Evolutionary conservation across 2,329 filamentous ascomycete species (phyloP).

Genomic region (Beauveria sp.): DNA sequence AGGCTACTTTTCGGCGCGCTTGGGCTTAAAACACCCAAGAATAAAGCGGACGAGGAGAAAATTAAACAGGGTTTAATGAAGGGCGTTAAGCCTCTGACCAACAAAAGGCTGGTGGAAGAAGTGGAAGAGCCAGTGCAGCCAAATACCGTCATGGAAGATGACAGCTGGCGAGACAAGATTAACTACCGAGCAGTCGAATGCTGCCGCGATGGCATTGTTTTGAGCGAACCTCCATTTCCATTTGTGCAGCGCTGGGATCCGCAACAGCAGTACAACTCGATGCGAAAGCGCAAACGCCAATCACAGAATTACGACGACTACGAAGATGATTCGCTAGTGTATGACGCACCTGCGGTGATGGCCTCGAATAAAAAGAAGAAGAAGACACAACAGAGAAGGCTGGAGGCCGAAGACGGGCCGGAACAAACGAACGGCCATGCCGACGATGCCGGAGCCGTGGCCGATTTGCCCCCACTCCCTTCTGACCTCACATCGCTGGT

Average conservation of each 20-base stretch:
- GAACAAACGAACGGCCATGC: conserved; percentile 15
- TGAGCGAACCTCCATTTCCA: conserved; percentile 78
- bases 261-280: conserved; percentile 48
- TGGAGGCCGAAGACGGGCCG: neutral
- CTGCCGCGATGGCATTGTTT: conserved; percentile 56
- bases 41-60: conserved; percentile 58
- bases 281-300: conserved; percentile 43
- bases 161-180: conserved; percentile 69
- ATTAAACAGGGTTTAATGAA: conserved; percentile 53
- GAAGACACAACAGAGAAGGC: conserved; percentile 33
- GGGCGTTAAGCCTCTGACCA: conserved; percentile 36
- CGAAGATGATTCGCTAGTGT: conserved; percentile 18
- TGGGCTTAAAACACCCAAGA: conserved; percentile 61
- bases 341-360: conserved; percentile 4
- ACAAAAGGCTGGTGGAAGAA: conserved; percentile 24
- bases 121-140: conserved; percentile 12
- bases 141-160: conserved; percentile 31
- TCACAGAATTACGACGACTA: conserved; percentile 27
- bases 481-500: conserved; percentile 48
- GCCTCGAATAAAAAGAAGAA: conserved; percentile 12
- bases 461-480: conserved; percentile 59
- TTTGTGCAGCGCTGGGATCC: conserved; percentile 86
- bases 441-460: conserved; percentile 23
- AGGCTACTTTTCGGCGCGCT: conserved; percentile 67
- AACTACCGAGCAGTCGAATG: conserved; percentile 77